Conservation (phyloP, 2,329 filamentous ascomycete genomes). For the Gliomastix tumulicola region DNA sequence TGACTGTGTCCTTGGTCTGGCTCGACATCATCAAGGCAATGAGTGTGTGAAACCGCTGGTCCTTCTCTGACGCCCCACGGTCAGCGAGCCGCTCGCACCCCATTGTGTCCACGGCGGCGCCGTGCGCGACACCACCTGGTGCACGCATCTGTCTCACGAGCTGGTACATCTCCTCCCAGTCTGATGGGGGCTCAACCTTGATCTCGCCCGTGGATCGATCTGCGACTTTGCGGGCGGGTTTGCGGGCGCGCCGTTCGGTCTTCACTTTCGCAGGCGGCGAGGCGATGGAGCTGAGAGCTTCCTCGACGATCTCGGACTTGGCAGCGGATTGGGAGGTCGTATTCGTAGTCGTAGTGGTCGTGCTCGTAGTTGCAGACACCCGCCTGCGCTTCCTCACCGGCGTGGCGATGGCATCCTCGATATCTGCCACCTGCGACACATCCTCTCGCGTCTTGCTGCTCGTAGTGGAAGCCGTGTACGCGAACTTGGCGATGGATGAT, state of each 20-base stretch:
- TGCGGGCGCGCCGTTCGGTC: conserved; percentile 31
- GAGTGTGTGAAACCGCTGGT: conserved; percentile 77
- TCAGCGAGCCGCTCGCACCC: conserved; percentile 76
- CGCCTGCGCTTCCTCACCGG: conserved; percentile 21
- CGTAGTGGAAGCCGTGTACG: conserved; percentile 20
- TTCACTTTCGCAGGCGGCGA: too few species aligned
- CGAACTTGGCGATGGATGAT: conserved; percentile 39
- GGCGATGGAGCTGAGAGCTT: conserved; percentile 13
- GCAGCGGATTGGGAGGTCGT: too few species aligned
- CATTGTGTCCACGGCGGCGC: conserved; percentile 96
- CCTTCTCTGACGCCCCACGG: conserved; percentile 36
- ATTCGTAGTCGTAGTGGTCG: background rate
- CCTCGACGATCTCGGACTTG: conserved; percentile 30
- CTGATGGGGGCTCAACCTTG: conserved; percentile 54
- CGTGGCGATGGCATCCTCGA: conserved; percentile 45
- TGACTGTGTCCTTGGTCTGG: conserved; percentile 91
- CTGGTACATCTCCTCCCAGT: conserved; percentile 80
- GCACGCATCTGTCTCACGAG: conserved; percentile 70
- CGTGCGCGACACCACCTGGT: conserved; percentile 44
- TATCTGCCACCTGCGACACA: conserved; percentile 28
- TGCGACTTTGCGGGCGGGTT: conserved; percentile 37
- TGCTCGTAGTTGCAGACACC: conserved; percentile 9
- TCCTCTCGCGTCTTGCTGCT: conserved; percentile 11
- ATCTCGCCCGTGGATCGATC: conserved; percentile 30
- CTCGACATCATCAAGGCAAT: conserved; percentile 84